These are phyloP conservation scores for Linum usitatissimum DNA, from an alignment of 345 rosid species.

Conservation along the genomic window DNA sequence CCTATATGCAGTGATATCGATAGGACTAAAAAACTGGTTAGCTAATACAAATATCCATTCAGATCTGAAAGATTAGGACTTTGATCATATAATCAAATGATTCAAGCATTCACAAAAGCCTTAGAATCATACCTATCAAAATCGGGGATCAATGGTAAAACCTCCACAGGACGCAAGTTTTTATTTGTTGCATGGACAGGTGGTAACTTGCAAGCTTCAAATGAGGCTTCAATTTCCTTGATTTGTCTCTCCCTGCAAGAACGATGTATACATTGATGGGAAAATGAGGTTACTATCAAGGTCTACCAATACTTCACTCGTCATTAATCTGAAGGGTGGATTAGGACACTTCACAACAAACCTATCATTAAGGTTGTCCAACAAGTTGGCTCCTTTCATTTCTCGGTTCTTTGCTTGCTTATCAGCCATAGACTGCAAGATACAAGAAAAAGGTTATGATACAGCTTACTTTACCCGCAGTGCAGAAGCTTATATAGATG, in stretches of 20 bases:
- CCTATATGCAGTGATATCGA: too few species aligned
- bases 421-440: conserved; percentile 78
- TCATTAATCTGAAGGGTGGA: conserved; percentile 7
- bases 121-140: conserved; percentile 56
- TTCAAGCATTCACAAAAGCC: conserved; percentile 11
- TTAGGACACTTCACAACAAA: conserved; percentile 18
- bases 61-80: neutral
- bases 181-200: conserved; percentile 90
- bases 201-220: conserved; percentile 62
- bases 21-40: too few species aligned
- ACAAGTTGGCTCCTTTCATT: conserved; percentile 61
- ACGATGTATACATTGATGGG: conserved; percentile 5
- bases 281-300: neutral
- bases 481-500: neutral
- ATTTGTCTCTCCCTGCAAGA: conserved; percentile 76
- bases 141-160: conserved; percentile 75
- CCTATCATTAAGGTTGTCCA: conserved; percentile 77
- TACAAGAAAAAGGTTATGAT: conserved; percentile 8
- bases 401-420: conserved; percentile 92
- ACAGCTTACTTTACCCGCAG: neutral
- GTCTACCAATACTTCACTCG: conserved; percentile 4
- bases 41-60: neutral
- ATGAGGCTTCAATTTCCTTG: conserved; percentile 83
- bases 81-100: neutral
- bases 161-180: conserved; percentile 58